Evolutionary conservation across 352 stramenopile genomes (phyloP), one percentile per base, ranked within the genome.

Genomic region (Ophiocytium majus): DNA sequence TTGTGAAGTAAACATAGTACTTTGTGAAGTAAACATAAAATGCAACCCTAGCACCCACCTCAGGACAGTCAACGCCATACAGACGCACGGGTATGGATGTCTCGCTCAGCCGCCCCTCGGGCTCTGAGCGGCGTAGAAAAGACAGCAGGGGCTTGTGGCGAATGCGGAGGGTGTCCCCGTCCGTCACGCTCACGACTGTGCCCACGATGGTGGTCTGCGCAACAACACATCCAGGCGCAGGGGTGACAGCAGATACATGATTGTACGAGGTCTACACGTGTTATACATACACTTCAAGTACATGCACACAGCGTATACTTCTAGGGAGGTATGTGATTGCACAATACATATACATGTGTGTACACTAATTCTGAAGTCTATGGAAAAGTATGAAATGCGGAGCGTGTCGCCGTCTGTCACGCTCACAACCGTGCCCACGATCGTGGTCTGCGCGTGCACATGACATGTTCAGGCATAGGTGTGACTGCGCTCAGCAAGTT

Each of bases 391-490:
- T n/a, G 35, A 78, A 10, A 83, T 28, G 10, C 80, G 23, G 35
- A 83, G 10, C 0, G 80, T 83, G 28, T 81, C 80, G 23, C 80
- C 80, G 66, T 83, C 80, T 36, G 50, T 80, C 32, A 83, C 80
- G 35, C 80, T 34, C n/a, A 49, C 66, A 31, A 83, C 80, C 17
- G 19, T 83, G 50, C 80, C 80, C 32, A 43, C 31, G 31, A 83
- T 9, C n/a, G 31, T 50, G 66, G 10, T 14, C 17, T 83, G 80
- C 33, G 35, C 50, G 35, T 14, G n/a, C n/a, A n/a, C n/a, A n/a
- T n/a, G n/a, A n/a, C n/a, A n/a, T n/a, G n/a, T n/a, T n/a, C n/a
- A n/a, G n/a, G n/a, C n/a, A n/a, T n/a, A n/a, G n/a, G n/a, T n/a
- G n/a, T n/a, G n/a, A n/a, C n/a, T n/a, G n/a, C n/a, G n/a, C n/a